Conservation (phyloP, 768 basidiomycete genomes). For the Psilocybe sp. region DNA sequence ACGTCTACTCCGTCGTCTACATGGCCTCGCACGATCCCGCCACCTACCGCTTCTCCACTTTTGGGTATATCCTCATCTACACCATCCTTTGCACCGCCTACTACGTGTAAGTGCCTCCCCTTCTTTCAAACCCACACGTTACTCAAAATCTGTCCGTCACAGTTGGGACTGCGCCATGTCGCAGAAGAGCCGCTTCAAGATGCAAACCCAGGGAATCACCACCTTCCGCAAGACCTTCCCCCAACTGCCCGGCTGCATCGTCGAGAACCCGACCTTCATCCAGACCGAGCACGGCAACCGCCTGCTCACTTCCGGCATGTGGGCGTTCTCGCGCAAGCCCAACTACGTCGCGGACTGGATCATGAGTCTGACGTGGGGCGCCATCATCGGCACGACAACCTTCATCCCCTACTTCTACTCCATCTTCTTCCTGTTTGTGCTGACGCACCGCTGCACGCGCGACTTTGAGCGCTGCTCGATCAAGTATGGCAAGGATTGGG, state of each 20-base stretch:
- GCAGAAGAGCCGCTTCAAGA: conserved; percentile 97
- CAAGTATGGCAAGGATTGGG: conserved; percentile 97
- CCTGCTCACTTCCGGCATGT: conserved; percentile 90
- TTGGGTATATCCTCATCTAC: conserved; percentile 70
- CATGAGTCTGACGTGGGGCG: conserved; percentile 85
- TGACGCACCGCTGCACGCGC: conserved; percentile 86
- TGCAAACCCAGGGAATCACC: conserved; percentile 89
- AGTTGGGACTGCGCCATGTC: conserved; percentile 96
- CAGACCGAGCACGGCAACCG: conserved; percentile 95
- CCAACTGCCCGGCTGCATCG: conserved; percentile 76
- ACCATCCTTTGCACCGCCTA: conserved; percentile 79
- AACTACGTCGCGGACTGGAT: conserved; percentile 95
- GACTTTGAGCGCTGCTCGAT: conserved; percentile 92
- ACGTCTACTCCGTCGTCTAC: conserved; percentile 96
- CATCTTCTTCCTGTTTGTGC: conserved; percentile 90
- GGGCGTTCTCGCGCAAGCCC: conserved; percentile 92
- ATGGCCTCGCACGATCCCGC: conserved; percentile 94
- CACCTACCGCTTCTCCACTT: conserved; percentile 82
- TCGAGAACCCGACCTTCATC: conserved; percentile 87
- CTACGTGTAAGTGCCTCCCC: conserved; percentile 60
- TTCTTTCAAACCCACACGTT: conserved; percentile 1
- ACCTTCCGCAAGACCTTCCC: conserved; percentile 91
- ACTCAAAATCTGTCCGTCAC: conserved; percentile 3
- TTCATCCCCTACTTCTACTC: conserved; percentile 97
- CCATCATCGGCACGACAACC: conserved; percentile 67